Percentiles rank a stretch among this genome's conserved stretches.
Conservation (phyloP, 2,329 filamentous ascomycete genomes). For the Incumbomyces delicatus region DNA sequence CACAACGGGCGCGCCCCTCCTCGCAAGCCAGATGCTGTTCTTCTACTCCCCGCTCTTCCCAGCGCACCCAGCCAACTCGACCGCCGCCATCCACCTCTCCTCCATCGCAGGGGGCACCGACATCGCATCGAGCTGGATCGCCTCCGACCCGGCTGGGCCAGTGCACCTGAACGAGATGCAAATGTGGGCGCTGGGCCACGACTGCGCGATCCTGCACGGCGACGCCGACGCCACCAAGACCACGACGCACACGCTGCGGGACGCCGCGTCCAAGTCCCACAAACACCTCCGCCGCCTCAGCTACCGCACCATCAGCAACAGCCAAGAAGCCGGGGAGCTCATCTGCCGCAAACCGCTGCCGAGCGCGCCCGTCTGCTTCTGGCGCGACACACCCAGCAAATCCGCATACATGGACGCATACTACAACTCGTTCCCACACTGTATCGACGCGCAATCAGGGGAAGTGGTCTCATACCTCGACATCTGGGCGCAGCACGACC, state of each 20-base stretch:
- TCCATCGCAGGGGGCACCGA: constrained; percentile 40
- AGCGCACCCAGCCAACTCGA: neutral
- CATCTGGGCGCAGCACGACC: constrained; percentile 40
- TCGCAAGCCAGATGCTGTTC: constrained; percentile 35
- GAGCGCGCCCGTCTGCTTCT: constrained; percentile 38
- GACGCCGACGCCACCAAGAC: constrained; percentile 25
- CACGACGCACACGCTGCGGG: constrained; percentile 25
- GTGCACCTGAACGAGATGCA: constrained; percentile 39
- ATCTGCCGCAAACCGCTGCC: constrained; percentile 38
- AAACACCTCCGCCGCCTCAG: neutral
- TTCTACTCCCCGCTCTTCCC: constrained; percentile 34
- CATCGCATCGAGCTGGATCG: constrained; percentile 35
- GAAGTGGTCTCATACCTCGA: constrained; percentile 21
- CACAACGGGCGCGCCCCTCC: constrained; percentile 37
- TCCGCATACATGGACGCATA: constrained; percentile 36
- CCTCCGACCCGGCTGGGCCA: constrained; percentile 34
- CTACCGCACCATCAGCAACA: constrained; percentile 10
- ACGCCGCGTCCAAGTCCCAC: constrained; percentile 1
- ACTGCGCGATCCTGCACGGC: constrained; percentile 32
- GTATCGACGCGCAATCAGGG: neutral
- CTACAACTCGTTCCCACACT: constrained; percentile 32
- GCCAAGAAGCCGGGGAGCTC: constrained; percentile 35
- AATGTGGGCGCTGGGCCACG: constrained; percentile 36
- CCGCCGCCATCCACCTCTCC: constrained; percentile 28
- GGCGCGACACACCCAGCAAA: constrained; percentile 31